Evolutionary conservation across 2,329 filamentous ascomycete species (phyloP), one percentile per base, ranked within the genome.

Genomic region (Epichloe sp.): DNA sequence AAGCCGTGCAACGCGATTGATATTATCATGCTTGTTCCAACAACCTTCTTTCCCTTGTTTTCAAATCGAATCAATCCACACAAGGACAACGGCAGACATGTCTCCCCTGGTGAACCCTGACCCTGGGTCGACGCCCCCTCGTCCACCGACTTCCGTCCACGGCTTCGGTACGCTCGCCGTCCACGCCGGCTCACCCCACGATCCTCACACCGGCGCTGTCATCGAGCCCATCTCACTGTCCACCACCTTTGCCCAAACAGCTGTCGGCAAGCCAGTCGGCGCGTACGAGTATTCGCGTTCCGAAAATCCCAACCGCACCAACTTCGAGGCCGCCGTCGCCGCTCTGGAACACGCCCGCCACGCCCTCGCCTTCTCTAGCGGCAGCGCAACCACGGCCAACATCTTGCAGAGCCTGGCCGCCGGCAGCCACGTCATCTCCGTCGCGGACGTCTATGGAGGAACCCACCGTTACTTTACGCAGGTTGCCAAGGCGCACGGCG

Each of bases 401-500:
- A 88, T 98, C 63, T 80, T 98, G 53, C 93, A 97, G 72, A 93
- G 87, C 59, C 80, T 98, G 52, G 89, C 91, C 23, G 78, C 86
- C 12, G 90, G 89, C 55, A 93, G 88, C 46, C 93, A 98, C 71
- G 88, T 98, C 62, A 84, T 98, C 61, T 96, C 89, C 55, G 88
- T 98, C 46, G 95, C 89, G 44, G 93, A 98, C 68, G 90, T 98
- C 61, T 98, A 98, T 68, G 93, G 93, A 60, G 93, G 93, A 60
- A 98, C 93, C 42, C 93, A 98, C 73, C 80, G 93, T 63, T 98
- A 98, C 76, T 98, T 98, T 76, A 98, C 93, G 58, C 90, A 96
- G 72, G 93, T 97, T 48, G 93, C 93, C 52, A 83, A 88, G 62
- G 89, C 93, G 26, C 93, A 98, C 68, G 88, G 91, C 62, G 88